Evolutionary conservation across 805 yeast genomes (phyloP).

Genomic region (Kregervanrija pseudodelftensis): DNA sequence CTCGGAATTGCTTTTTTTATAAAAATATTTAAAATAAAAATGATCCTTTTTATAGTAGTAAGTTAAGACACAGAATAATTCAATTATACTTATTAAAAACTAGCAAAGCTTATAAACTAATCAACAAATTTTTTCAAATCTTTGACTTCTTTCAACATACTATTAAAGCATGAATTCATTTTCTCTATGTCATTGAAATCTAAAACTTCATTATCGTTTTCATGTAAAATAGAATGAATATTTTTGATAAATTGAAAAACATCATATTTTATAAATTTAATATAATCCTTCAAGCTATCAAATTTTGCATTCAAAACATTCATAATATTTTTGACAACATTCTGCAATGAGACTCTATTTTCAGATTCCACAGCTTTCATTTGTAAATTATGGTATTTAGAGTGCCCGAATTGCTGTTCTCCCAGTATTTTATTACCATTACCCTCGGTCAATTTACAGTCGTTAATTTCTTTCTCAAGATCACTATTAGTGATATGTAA

Average conservation of each 20-base stretch:
- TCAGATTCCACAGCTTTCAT: neutral
- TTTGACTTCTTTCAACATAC: slow-evolving; percentile 10
- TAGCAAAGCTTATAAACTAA: too few relatives aligned
- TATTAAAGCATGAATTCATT: slow-evolving; percentile 9
- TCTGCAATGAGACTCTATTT: slow-evolving; percentile 5
- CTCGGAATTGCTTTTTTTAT: too few relatives aligned
- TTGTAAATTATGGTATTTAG: neutral
- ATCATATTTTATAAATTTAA: slow-evolving; percentile 12
- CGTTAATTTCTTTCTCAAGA: neutral
- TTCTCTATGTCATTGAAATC: slow-evolving; percentile 6
- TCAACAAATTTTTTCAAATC: slow-evolving; percentile 2
- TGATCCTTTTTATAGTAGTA: too few relatives aligned
- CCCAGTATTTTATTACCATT: too few relatives aligned
- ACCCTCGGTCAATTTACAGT: too few relatives aligned
- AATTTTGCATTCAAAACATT: slow-evolving; percentile 9
- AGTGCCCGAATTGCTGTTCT: too few relatives aligned
- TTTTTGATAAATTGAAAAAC: slow-evolving; percentile 9
- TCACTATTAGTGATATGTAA: neutral
- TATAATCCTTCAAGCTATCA: slow-evolving; percentile 4
- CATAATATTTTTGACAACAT: slow-evolving; percentile 15
- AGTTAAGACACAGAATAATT: neutral
- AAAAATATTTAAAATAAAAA: too few relatives aligned
- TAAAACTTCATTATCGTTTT: neutral
- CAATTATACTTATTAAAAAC: neutral
- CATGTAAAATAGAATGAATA: slow-evolving; percentile 11